Evolutionary conservation across 768 basidiomycete species (phyloP).

Genomic region (Agaricus subrufescens): DNA sequence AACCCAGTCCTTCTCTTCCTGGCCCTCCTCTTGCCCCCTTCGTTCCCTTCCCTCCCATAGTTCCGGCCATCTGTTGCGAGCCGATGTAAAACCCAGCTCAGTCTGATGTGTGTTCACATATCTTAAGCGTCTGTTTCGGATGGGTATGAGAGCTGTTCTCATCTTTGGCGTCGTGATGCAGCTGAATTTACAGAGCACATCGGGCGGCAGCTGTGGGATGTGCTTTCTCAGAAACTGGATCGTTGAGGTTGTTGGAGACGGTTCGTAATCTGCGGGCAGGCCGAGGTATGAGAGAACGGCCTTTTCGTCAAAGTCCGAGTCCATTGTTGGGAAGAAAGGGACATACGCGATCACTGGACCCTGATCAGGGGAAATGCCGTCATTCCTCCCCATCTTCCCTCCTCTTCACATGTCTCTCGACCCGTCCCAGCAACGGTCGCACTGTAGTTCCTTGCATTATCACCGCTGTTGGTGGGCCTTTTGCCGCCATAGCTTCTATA

Average conservation of each 20-base stretch:
- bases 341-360: neutral
- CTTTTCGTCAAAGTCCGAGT: slow-evolving; percentile 26
- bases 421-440: slow-evolving; percentile 2
- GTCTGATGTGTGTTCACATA: slow-evolving; percentile 52
- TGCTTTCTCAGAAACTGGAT: slow-evolving; percentile 60
- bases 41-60: slow-evolving; percentile 60
- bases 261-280: slow-evolving; percentile 52
- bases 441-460: slow-evolving; percentile 11
- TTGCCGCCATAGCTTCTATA: slow-evolving; percentile 41
- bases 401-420: neutral
- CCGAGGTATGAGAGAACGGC: slow-evolving; percentile 45
- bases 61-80: slow-evolving; percentile 56
- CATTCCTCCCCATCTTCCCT: neutral
- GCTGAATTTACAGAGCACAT: slow-evolving; percentile 46
- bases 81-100: slow-evolving; percentile 50
- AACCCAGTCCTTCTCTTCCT: slow-evolving; percentile 71
- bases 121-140: slow-evolving; percentile 70
- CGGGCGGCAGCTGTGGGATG: slow-evolving; percentile 60
- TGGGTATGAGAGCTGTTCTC: slow-evolving; percentile 54
- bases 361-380: neutral
- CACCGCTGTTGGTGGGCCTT: slow-evolving; percentile 49
- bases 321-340: slow-evolving; percentile 12
- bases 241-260: slow-evolving; percentile 54
- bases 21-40: slow-evolving; percentile 44
- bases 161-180: slow-evolving; percentile 54